Base-by-base conservation (phyloP, 768 basidiomycete genomes). In the Pleurotus ostreatus region DNA sequence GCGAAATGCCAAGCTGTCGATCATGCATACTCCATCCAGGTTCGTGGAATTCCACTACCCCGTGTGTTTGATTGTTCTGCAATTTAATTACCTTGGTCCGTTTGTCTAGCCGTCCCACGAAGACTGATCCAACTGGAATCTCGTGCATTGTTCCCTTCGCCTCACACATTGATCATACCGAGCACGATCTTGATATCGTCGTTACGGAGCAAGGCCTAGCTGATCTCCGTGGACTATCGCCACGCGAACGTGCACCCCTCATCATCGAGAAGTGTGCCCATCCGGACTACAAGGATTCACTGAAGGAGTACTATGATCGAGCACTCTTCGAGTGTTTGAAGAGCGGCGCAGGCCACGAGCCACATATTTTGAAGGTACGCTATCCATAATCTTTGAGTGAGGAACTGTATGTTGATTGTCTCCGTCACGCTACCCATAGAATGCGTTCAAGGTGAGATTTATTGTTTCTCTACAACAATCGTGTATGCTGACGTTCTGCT, bases 151-250 rank as follows among this genome's bases (percentile, higher is more conserved):
- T 78, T 1, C 78, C 78, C 1, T 79, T 79, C 56, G 72, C 71
- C 1, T 74, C 73, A 11, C 78, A 79, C 57, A 60, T 79, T 6
- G 78, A 79, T 58, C 78, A 79, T 53, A 79, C 26, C 75, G 78
- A 79, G 61, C 78, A 79, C 56, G 78, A 78, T 57, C 66, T 79
- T 3, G 78, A 79, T 57, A 60, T 79, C 18, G 58, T 79, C 52
- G 76, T 79, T 15, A 78, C 78, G 1, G 78, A 79, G 59, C 78
- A 79, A 57, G 78, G 78, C 39, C 70, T 78, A 7, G 78, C 77
- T 34, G 78, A 79, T 57, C 65, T 79, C 9, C 72, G 78, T 25
- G 77, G 77, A 3, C 65, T 79, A 12, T 72, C 75, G 8, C 78
- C 78, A 0, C 68, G 78, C 25, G 76, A 79, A 55, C 70, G 77